These are phyloP conservation scores for Leishmania gerbilli DNA, from an alignment of 208 protist species.

Conservation along the genomic window DNA sequence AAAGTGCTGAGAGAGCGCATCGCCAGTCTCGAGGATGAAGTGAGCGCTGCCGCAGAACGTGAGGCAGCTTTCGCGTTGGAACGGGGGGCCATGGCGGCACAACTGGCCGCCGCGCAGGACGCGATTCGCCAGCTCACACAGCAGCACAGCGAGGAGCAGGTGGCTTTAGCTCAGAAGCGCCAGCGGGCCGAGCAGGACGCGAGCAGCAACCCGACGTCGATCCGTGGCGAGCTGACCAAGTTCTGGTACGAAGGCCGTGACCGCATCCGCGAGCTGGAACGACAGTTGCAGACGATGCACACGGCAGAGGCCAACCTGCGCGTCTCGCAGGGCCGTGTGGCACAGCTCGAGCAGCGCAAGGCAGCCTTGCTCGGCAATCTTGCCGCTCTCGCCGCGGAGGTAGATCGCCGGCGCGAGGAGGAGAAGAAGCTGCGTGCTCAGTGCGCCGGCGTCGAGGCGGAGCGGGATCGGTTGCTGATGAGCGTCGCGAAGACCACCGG, in stretches of 20 bases:
- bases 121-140: constrained; percentile 27
- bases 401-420: constrained; percentile 55
- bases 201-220: constrained; percentile 51
- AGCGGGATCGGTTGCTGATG: constrained; percentile 55
- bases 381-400: constrained; percentile 51
- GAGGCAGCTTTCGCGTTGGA: constrained; percentile 19
- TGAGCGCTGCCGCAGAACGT: constrained; percentile 24
- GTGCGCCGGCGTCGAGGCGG: constrained; percentile 62
- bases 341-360: constrained; percentile 53
- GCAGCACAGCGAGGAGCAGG: constrained; percentile 31
- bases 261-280: constrained; percentile 45
- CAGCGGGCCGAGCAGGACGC: constrained; percentile 47
- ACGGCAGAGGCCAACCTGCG: constrained; percentile 40
- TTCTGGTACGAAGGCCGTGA: constrained; percentile 78
- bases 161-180: constrained; percentile 43
- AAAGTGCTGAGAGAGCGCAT: constrained; percentile 29
- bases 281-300: constrained; percentile 42
- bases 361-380: constrained; percentile 47
- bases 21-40: constrained; percentile 13
- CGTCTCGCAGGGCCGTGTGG: constrained; percentile 50
- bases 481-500: constrained; percentile 28
- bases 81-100: constrained; percentile 17
- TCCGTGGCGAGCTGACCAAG: constrained; percentile 56
- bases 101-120: constrained; percentile 24
- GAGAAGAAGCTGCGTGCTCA: constrained; percentile 57